Conservation (phyloP, 345 rosid species). For the Nasturtium officinale region DNA sequence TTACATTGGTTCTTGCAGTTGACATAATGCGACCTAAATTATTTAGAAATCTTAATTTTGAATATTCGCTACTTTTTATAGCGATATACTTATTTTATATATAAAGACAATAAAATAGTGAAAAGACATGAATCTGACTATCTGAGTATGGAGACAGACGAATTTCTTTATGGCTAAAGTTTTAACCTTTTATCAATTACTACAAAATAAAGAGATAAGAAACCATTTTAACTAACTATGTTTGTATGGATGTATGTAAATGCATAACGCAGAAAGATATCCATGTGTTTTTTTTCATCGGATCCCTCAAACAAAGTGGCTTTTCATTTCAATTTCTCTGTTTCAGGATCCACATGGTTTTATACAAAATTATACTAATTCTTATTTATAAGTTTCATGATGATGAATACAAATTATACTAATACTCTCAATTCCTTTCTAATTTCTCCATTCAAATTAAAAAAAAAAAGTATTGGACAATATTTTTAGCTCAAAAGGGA, state of each 20-base stretch:
- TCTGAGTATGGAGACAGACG: conserved; percentile 15
- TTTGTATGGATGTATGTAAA: conserved; percentile 9
- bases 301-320: conserved; percentile 79
- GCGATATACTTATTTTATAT: conserved; percentile 22
- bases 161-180: conserved; percentile 33
- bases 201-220: background rate
- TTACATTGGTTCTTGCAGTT: background rate
- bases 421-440: background rate
- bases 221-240: background rate
- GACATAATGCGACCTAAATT: background rate
- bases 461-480: background rate
- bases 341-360: conserved; percentile 29
- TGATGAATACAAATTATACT: background rate
- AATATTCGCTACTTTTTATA: conserved; percentile 2
- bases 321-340: conserved; percentile 34
- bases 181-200: background rate
- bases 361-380: background rate
- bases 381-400: background rate
- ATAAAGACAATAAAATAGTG: conserved; percentile 28
- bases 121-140: conserved; percentile 37
- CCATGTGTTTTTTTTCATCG: conserved; percentile 55
- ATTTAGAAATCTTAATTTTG: background rate
- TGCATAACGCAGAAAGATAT: conserved; percentile 24
- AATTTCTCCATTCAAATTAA: background rate
- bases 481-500: background rate